Conservation (phyloP, 225 moss, liverwort and hornwort genomes). For the Polytrichum formosum region DNA sequence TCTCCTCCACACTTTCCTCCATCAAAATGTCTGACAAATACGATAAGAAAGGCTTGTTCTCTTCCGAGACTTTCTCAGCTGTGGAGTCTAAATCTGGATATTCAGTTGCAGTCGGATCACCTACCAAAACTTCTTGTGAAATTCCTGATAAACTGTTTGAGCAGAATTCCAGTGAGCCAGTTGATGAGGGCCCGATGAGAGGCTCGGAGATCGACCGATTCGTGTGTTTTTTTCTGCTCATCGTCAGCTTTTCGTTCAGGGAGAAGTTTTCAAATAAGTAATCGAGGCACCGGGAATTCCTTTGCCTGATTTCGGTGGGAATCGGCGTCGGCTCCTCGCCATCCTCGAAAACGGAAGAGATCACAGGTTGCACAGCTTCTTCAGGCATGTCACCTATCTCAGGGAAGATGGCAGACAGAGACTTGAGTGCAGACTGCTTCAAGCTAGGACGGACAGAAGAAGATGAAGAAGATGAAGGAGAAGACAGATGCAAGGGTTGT, state of each 20-base stretch:
- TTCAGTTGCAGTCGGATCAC: too few relatives aligned
- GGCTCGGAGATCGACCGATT: neutral
- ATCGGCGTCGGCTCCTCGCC: slow-evolving; percentile 7
- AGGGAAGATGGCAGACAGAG: slow-evolving; percentile 8
- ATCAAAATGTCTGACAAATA: slow-evolving; percentile 7
- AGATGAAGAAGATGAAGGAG: neutral
- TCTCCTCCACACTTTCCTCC: slow-evolving; percentile 11
- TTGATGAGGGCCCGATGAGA: neutral
- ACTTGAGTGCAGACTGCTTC: slow-evolving; percentile 12
- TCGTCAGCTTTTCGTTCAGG: neutral
- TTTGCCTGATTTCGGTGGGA: too few relatives aligned
- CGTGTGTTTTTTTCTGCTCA: neutral
- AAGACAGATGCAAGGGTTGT: neutral
- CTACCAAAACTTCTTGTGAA: too few relatives aligned
- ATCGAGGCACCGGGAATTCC: neutral
- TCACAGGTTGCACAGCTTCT: neutral
- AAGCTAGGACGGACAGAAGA: neutral
- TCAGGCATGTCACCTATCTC: slow-evolving; percentile 3
- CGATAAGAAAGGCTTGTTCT: slow-evolving; percentile 1
- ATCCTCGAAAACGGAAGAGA: slow-evolving; percentile 10
- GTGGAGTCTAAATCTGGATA: too few relatives aligned
- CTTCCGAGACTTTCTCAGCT: neutral
- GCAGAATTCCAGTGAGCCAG: neutral
- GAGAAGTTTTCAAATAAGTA: neutral
- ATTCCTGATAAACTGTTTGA: neutral